Evolutionary conservation across 2,329 filamentous ascomycete genomes (phyloP).

Genomic region (Colletotrichum melonis): DNA sequence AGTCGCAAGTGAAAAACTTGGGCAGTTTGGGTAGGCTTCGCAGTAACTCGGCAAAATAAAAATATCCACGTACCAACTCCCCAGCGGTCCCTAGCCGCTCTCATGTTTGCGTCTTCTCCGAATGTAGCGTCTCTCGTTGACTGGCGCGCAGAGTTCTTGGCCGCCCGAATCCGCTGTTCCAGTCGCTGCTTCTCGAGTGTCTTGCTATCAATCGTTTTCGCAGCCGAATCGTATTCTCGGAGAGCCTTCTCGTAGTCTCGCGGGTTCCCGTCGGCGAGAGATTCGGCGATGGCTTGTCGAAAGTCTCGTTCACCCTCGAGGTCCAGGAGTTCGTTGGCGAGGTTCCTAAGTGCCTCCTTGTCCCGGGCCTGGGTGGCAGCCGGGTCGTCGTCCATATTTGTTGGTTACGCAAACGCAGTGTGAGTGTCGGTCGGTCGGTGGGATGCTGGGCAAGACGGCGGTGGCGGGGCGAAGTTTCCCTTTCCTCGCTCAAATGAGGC

Average conservation of each 20-base stretch:
- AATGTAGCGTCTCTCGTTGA: slow-evolving; percentile 1
- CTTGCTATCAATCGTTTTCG: slow-evolving; percentile 14
- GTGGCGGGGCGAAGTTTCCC: not conserved
- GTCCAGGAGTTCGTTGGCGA: slow-evolving; percentile 23
- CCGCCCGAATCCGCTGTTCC: slow-evolving; percentile 14
- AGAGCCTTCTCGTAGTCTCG: slow-evolving; percentile 2
- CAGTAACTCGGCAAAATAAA: not conserved
- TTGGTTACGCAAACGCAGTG: slow-evolving; percentile 1
- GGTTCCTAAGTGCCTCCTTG: slow-evolving; percentile 12
- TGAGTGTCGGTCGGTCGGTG: not conserved
- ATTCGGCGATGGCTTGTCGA: slow-evolving; percentile 13
- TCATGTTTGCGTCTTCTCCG: slow-evolving; percentile 2
- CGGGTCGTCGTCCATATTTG: slow-evolving; percentile 18
- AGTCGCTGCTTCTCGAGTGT: slow-evolving; percentile 15
- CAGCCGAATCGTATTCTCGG: not conserved
- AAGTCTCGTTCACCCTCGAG: slow-evolving; percentile 23
- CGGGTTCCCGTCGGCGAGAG: slow-evolving; percentile 3
- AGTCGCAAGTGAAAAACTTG: not conserved
- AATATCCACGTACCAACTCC: slow-evolving; percentile 11
- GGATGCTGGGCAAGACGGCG: not conserved
- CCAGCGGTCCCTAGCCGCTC: slow-evolving; percentile 7
- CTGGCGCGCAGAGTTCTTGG: slow-evolving; percentile 12
- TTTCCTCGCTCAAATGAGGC: slow-evolving; percentile 22
- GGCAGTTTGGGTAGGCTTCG: not conserved
- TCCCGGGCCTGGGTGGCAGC: slow-evolving; percentile 11